Evolutionary conservation across 345 rosid genomes (phyloP), one percentile per base, ranked within the genome.

Genomic region (Cardamine occulta): DNA sequence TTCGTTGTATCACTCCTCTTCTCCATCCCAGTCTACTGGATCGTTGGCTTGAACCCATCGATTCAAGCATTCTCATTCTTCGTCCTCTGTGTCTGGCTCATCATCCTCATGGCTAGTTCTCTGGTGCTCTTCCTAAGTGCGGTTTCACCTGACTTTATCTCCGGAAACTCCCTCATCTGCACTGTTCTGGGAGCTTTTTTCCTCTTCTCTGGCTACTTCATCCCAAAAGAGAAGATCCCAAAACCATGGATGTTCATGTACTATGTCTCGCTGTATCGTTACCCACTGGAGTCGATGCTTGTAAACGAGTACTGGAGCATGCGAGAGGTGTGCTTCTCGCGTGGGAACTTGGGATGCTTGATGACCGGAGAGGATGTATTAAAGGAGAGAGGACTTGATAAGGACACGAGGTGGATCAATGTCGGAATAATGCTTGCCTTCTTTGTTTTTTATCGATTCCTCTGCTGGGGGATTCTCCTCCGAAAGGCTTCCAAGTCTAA

Each of bases 211-310:
- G 97, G 97, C 13, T 94, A 88, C 82, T 90, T 94, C 80, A 94
- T 92, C 34, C 97, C 96, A 0, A 90, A 94, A 71, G 96, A 91
- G 15, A 87, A 76, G 80, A 94, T 91, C 26, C 97, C 97, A 0
- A 92, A 88, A 39, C 86, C 89, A 15, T 92, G 97, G 97, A 68
- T 90, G n/a, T 92, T 88, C 81, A 88, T 92, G 97, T 89, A 95
- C 82, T 95, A 95, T 15, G 89, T 90, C 7, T 92, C 97, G 0
- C 80, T 94, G 4, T 88, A 91, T 29, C 80, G 91, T 61, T 94
- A 94, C 71, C 98, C 97, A 1, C 81, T 93, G 71, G 98, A 94
- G 74, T 74, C 88, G 3, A 75, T 91, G 76, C 62, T 89, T 21
- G 86, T 88, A 12, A 94, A 91, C 34, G 96, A 94, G 80, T 91